Evolutionary conservation across 208 protist species (phyloP).

Genomic region (Wallacemonas rigidus): DNA sequence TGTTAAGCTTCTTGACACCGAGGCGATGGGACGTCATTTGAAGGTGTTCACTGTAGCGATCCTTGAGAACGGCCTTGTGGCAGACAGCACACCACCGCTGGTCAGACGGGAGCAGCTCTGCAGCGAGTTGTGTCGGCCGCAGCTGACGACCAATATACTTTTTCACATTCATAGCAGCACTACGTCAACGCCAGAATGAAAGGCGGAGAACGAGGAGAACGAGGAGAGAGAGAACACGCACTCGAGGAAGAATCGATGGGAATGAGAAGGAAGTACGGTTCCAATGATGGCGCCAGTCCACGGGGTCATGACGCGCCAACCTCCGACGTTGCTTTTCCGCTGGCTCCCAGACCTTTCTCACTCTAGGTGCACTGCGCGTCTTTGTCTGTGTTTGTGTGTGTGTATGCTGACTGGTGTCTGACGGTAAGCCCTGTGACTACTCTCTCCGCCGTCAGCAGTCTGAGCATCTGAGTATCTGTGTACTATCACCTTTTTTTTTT

Average conservation of each 20-base stretch:
- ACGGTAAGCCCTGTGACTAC: not conserved
- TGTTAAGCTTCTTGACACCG: conserved; percentile 60
- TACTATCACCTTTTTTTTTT: no score
- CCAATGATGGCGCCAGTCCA: no score
- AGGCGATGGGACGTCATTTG: conserved; percentile 49
- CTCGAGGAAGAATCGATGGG: no score
- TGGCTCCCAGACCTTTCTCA: no score
- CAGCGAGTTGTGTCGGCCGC: conserved; percentile 71
- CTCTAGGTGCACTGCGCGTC: not conserved
- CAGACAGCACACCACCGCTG: conserved; percentile 83
- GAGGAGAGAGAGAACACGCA: not conserved
- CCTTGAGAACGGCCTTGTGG: conserved; percentile 57
- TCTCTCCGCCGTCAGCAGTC: no score
- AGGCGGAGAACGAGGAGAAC: not conserved
- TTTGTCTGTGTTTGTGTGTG: not conserved
- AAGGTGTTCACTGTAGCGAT: conserved; percentile 44
- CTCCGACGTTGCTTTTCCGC: no score
- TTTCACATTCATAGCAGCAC: conserved; percentile 42
- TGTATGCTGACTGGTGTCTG: not conserved
- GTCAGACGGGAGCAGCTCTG: conserved; percentile 68
- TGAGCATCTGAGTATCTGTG: no score
- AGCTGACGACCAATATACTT: conserved; percentile 78
- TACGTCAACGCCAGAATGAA: not conserved
- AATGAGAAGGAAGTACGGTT: no score
- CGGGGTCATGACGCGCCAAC: no score